Evolutionary conservation across 139 green algal species (phyloP), one percentile per base, ranked within the genome.

Genomic region (Picochlorum sp.): DNA sequence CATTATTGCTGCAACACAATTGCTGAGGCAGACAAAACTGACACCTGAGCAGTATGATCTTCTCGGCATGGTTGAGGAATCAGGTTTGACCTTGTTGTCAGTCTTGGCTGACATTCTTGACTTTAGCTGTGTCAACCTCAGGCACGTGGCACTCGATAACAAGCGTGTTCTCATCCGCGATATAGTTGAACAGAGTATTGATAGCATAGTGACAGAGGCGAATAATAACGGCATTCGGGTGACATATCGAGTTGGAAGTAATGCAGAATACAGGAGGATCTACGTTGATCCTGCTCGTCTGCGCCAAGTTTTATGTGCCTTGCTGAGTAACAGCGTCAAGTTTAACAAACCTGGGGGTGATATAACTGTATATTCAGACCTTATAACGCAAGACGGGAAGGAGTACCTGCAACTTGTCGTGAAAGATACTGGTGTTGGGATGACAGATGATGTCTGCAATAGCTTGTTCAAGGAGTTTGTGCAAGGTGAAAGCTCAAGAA

Each of bases 251-350:
- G n/a, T 54, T 18, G 47, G 34, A 11, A 54, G 11, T 13, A 54
- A 26, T 54, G 47, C 47, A 20, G 16, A 21, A 20, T 21, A 54
- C n/a, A 20, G 7, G 18, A 20, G 47, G 47, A 20, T 54, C 18
- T 54, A 21, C 23, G 6, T 54, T 0, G 75, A 85, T 56, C 32
- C 24, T 23, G 49, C 84, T 20, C 61, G 74, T 47, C 63, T 85
- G 16, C 74, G 79, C 2, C 84, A 92, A 74, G 69, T 89, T 20
- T 62, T 88, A 13, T 61, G 69, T 41, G 79, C 83, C 69, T 56
- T 89, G 60, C 62, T 89, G 49, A 79, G 69, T 57, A 92, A 92
- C 38, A 85, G 85, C 1, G 73, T 92, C 58, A 92, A 92, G 73
- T 89, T 88, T 69, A 91, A 79, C 13, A 77, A 86, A 21, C 5